Evolutionary conservation across 306 rosid species (phyloP).

Genomic region (Luffa aegyptiaca): DNA sequence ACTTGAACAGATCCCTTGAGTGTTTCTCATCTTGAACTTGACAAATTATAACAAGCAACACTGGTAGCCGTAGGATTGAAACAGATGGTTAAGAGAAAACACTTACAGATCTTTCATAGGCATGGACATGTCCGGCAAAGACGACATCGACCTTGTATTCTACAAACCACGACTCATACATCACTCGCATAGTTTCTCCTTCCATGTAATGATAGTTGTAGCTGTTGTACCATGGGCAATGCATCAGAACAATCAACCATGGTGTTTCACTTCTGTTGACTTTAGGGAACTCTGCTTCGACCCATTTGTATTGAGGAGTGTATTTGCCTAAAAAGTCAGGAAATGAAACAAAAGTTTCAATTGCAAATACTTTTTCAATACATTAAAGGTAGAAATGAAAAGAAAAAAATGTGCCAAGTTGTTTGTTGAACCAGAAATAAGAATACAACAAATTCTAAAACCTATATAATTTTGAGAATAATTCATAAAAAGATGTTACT

Average conservation of each 20-base stretch:
- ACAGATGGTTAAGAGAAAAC: not conserved
- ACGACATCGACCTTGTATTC: constrained; percentile 70
- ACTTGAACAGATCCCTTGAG: not conserved
- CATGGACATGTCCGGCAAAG: constrained; percentile 87
- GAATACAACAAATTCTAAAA: not conserved
- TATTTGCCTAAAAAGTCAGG: constrained; percentile 24
- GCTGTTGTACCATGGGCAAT: constrained; percentile 49
- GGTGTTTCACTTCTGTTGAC: constrained; percentile 45
- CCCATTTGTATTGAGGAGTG: constrained; percentile 46
- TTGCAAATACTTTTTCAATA: not conserved
- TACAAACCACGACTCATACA: constrained; percentile 65
- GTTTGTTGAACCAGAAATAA: not conserved
- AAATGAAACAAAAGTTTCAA: not conserved
- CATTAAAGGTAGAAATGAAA: not conserved
- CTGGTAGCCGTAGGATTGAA: not conserved
- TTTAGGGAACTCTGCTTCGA: constrained; percentile 32
- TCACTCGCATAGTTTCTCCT: constrained; percentile 87
- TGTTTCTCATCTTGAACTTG: not conserved
- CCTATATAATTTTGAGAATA: not conserved
- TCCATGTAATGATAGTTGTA: constrained; percentile 54
- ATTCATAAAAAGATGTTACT: not conserved
- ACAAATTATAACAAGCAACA: not conserved
- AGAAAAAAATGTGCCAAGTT: not conserved
- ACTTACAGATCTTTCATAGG: constrained; percentile 83
- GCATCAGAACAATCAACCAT: constrained; percentile 49